Evolutionary conservation across 495 filamentous ascomycete genomes (phyloP), one percentile per base, ranked within the genome.

Genomic region (Tuber aestivum): DNA sequence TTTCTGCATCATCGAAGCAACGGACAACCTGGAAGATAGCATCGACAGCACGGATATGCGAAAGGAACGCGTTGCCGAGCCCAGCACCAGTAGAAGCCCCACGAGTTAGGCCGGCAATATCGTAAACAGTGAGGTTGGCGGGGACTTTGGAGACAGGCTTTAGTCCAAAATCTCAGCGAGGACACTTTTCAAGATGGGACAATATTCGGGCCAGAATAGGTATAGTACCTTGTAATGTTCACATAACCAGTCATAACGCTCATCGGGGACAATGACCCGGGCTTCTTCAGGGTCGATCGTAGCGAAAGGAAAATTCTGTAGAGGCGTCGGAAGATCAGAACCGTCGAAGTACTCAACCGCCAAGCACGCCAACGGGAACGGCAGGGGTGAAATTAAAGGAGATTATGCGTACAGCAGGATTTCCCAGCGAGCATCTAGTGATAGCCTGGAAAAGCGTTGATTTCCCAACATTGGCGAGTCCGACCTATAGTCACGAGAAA

Each of bases 401-500:
- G 10, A 75, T 71, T 50, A 69, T 18, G 86, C 88, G 82, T 87
- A 93, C 91, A 85, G 95, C 96, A 79, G 96, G 96, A 87, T 99
- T 99, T 86, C 96, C 96, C 81, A 99, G 89, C 78, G 90, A 91
- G 85, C 92, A 97, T 88, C 97, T 97, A 78, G 96, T 99, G 87
- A 99, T 97, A 79, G 96, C 94, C 86, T 99, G 96, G 88, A 99
- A 99, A 82, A 99, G 91, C 38, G 96, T 99, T 75, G 96, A 99
- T 86, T 99, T 99, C 84, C 96, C 96, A 78, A 99, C 96, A 85
- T 99, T 99, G 83, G 96, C 96, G 83, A 99, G 91, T 86, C 96
- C 96, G 84, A 99, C 94, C 94, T 97, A 56, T 20, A 5, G 68
- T 23, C 37, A 21, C 21, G 75, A 73, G 56, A 41, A 48, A 41